These are phyloP conservation scores for Gyromitra esculenta DNA, from an alignment of 2,329 filamentous ascomycete species.

Conservation along the genomic window DNA sequence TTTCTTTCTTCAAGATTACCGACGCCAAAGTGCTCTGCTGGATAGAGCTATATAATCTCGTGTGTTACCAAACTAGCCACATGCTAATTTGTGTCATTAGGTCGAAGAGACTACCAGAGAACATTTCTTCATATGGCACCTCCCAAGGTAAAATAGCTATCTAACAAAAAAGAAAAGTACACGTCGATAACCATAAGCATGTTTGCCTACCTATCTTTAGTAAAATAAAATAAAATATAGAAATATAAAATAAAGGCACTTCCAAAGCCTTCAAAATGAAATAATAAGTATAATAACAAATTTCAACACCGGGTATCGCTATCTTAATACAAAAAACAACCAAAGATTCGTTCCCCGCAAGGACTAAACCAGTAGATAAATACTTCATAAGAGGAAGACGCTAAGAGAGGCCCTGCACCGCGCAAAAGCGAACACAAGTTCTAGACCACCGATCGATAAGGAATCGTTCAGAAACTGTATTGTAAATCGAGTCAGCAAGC, in stretches of 20 bases:
- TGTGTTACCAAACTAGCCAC: neutral
- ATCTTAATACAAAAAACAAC: conserved; percentile 28
- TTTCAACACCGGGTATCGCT: conserved; percentile 45
- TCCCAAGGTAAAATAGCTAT: conserved; percentile 2
- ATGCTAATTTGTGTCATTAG: neutral
- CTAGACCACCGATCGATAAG: neutral
- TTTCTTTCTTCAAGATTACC: neutral
- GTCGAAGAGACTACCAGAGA: neutral
- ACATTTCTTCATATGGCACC: neutral
- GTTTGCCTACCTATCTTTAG: neutral
- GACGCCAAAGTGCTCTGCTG: neutral
- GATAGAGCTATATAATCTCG: neutral
- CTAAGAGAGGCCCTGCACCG: neutral
- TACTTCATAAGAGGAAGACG: conserved; percentile 16
- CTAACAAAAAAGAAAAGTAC: conserved; percentile 42
- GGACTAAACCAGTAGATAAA: conserved; percentile 21
- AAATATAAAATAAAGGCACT: conserved; percentile 27
- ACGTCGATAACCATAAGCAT: conserved; percentile 18
- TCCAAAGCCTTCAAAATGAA: conserved; percentile 2
- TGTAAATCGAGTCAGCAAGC: conserved; percentile 22
- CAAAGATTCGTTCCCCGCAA: neutral
- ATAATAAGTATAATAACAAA: conserved; percentile 45
- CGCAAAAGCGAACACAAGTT: neutral
- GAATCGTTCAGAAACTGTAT: conserved; percentile 48
- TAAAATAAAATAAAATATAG: conserved; percentile 29